A percentile compares a stretch with the other conserved stretches of the same genome.
Evolutionary conservation across 495 filamentous ascomycete genomes (phyloP).

Genomic region (Rusavskia elegans): DNA sequence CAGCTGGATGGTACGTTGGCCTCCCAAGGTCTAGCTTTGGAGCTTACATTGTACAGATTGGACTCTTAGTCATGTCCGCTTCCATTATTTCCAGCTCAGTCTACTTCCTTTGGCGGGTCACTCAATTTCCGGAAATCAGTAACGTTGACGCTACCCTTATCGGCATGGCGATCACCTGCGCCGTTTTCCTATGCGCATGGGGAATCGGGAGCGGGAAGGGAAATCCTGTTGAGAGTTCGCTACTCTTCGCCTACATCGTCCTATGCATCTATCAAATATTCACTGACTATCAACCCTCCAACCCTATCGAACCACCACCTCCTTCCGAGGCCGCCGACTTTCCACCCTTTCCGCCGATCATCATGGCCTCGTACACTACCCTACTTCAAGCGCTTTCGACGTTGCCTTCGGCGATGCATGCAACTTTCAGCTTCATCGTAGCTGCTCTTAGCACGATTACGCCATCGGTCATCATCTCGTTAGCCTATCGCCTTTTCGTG

Average conservation of each 20-base stretch:
- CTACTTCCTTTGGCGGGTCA: constrained; percentile 93
- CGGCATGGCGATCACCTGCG: constrained; percentile 78
- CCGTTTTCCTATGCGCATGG: constrained; percentile 81
- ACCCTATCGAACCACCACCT: constrained; percentile 35
- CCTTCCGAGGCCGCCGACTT: constrained; percentile 57
- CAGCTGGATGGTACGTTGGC: constrained; percentile 77
- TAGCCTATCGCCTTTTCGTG: constrained; percentile 82
- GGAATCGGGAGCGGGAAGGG: constrained; percentile 89
- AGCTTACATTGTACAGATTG: constrained; percentile 42
- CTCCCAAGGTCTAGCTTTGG: background rate
- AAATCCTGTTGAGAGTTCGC: constrained; percentile 87
- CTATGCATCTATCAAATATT: constrained; percentile 98
- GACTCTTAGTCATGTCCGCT: constrained; percentile 70
- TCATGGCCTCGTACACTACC: constrained; percentile 97
- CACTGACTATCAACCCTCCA: constrained; percentile 82
- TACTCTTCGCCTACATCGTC: constrained; percentile 92
- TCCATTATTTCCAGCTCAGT: constrained; percentile 84
- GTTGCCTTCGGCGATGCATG: constrained; percentile 69
- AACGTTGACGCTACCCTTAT: constrained; percentile 92
- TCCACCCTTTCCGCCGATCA: constrained; percentile 83
- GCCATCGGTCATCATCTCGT: constrained; percentile 82
- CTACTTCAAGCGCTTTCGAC: constrained; percentile 68
- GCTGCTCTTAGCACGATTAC: constrained; percentile 88
- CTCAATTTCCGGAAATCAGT: constrained; percentile 79
- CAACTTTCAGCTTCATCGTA: constrained; percentile 70